phyloP scores from a whole-genome alignment of 1,284 basidiomycete genomes.

The Prillingera fragicola region DNA sequence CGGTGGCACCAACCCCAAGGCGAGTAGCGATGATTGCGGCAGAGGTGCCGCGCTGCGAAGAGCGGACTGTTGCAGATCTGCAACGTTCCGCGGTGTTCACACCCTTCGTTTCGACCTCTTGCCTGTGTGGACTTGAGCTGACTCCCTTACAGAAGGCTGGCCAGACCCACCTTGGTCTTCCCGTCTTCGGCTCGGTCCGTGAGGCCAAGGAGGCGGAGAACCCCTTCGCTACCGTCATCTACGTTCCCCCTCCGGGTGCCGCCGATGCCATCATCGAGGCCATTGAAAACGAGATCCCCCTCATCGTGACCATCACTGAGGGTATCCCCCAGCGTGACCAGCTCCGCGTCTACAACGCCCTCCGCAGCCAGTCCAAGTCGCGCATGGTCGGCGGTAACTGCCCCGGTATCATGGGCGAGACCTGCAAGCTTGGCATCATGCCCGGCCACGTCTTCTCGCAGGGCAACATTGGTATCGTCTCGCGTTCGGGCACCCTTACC shows the following conservation, averaged over 20 bases:
- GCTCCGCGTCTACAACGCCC: slow-evolving; percentile 86
- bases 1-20: slow-evolving; percentile 90
- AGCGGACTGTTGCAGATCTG: neutral
- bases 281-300: slow-evolving; percentile 90
- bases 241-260: slow-evolving; percentile 87
- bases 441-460: slow-evolving; percentile 96
- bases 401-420: slow-evolving; percentile 93
- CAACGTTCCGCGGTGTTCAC: neutral
- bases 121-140: slow-evolving; percentile 1
- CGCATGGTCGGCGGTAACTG: slow-evolving; percentile 91
- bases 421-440: slow-evolving; percentile 99
- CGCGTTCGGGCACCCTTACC: slow-evolving; percentile 76
- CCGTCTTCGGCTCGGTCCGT: slow-evolving; percentile 86
- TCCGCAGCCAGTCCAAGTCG: slow-evolving; percentile 89
- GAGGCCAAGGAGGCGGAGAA: slow-evolving; percentile 80
- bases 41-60: neutral
- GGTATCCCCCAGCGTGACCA: slow-evolving; percentile 95
- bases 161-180: slow-evolving; percentile 87
- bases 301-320: slow-evolving; percentile 96
- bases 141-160: slow-evolving; percentile 67
- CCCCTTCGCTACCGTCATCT: slow-evolving; percentile 90
- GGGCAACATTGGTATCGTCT: slow-evolving; percentile 93
- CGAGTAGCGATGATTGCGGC: slow-evolving; percentile 15
- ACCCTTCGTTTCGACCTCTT: too few species aligned
- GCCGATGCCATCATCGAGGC: slow-evolving; percentile 96